Base-by-base conservation (phyloP, 2,329 filamentous ascomycete genomes). In the Metarhizium robertsii region DNA sequence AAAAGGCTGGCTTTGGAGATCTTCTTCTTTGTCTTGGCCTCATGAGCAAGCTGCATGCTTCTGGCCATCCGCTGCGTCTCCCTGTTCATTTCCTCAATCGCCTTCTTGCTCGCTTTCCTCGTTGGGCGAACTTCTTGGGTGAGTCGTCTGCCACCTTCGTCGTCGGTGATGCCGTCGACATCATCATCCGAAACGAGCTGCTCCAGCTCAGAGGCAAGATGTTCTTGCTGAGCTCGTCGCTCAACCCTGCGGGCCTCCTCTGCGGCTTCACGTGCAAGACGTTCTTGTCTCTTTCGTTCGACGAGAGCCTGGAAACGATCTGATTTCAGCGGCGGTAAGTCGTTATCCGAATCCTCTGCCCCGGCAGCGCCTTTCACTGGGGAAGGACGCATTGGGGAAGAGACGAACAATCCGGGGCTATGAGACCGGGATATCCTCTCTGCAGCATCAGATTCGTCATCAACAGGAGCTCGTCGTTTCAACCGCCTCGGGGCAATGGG, bases 81-180 rank as follows among this genome's bases (percentile, higher is more conserved):
- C 56, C 90, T 83, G 63, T 88, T 87, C 87, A 99, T 96, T 62
- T 97, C 92, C 67, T 96, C 90, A 46, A 96, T 69, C 0, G 94
- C 94, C 72, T 91, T 96, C 74, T 92, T 97, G 74, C 92, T 92
- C 0, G 94, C 92, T 67, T 94, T 95, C 13, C 94, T 83, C 10
- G 82, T 79, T 5, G 90, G 86, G 4, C 86, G 83, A 30, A 80
- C 77, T 43, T 80, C 75, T 65, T 92, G 88, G 0, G 87, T 88
- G 48, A 94, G 73, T 59, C 76, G 82, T 47, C 76, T 77, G n/a
- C 79, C 85, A 45, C 75, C 80, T 30, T 84, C 83, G 38, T 83
- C 84, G 57, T 87, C 84, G 2, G 76, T 79, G 52, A 82, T 77
- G 56, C 79, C 75, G n/a, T 75, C 77, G n/a, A 68, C 70, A 50